Base-by-base conservation (phyloP, 140 eudicot genomes). In the Senecio squalidus region DNA sequence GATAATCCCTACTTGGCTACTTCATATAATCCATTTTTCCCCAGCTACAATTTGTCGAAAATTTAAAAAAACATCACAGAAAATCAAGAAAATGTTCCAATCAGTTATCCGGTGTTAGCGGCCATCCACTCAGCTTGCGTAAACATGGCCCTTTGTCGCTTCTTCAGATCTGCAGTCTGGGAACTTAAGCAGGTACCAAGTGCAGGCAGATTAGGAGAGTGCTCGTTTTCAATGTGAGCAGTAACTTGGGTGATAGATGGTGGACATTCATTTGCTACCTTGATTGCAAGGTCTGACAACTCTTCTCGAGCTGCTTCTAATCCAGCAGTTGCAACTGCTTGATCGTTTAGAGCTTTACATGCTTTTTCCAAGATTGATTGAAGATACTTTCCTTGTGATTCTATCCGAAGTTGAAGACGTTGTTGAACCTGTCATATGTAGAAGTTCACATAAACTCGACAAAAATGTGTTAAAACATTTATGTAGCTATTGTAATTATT, bases 341-440 rank as follows among this genome's bases (percentile, higher is more conserved):
- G 85, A 45, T 67, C 74, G 18, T 56, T 70, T 28, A 79, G 67
- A n/a, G 78, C 72, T 52, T 79, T 67, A 46, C 77, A 70, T 0
- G 85, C 85, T 75, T 75, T 79, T 60, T 79, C 85, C 49, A 79
- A 68, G 33, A 79, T 71, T 20, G 82, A 64, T 54, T 79, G 82
- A 15, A 79, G 72, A 71, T 79, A 79, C 28, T 75, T 79, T 14
- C 85, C 85, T 75, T 79, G 85, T 29, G 85, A 71, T 75, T 79
- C 85, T 1, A 79, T 79, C 53, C 85, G 44, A 4, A 79, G 75
- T 41, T 79, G 85, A 44, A 79, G 77, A 9, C 74, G 79, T 11
- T 67, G 79, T 30, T 72, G 83, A 40, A 78, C 79, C 79, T 73
- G 53, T 15, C 59, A 60, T 8, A 4, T 40, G 21, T 26, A 18